Evolutionary conservation across 2,329 filamentous ascomycete species (phyloP).

Genomic region (Tolypocladium cylindrosporum): DNA sequence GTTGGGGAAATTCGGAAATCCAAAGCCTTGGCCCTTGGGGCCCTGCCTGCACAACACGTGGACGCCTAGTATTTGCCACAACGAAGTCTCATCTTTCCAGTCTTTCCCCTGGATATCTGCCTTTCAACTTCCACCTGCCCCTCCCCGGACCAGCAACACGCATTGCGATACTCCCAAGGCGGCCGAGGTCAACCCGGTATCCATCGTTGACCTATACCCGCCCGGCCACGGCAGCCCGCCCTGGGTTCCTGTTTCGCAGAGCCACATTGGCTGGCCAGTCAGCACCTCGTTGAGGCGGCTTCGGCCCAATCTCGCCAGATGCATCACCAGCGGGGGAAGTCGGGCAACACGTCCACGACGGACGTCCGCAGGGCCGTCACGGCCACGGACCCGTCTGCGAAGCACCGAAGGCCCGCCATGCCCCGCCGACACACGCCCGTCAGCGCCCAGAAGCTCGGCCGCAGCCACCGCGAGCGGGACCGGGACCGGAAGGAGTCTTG

Average conservation of each 20-base stretch:
- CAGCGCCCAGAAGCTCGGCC: constrained; percentile 36
- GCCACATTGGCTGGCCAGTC: constrained; percentile 4
- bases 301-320: constrained; percentile 13
- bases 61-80: constrained; percentile 3
- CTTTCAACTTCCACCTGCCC: neutral
- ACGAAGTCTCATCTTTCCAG: neutral
- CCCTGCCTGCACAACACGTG: neutral
- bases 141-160: neutral
- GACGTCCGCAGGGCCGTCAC: constrained; percentile 43
- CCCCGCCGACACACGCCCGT: constrained; percentile 31
- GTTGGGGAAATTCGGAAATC: neutral
- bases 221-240: neutral
- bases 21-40: neutral
- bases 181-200: neutral
- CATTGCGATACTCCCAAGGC: neutral
- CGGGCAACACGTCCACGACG: constrained; percentile 45
- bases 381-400: constrained; percentile 30
- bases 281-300: neutral
- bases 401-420: constrained; percentile 37
- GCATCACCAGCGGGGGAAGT: constrained; percentile 49
- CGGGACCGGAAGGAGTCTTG: constrained; percentile 40
- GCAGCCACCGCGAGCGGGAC: constrained; percentile 40
- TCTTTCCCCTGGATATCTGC: neutral
- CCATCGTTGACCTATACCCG: neutral
- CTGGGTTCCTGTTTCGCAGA: neutral